Conservation (phyloP, 805 yeast genomes). For the Priceomyces castillae region DNA sequence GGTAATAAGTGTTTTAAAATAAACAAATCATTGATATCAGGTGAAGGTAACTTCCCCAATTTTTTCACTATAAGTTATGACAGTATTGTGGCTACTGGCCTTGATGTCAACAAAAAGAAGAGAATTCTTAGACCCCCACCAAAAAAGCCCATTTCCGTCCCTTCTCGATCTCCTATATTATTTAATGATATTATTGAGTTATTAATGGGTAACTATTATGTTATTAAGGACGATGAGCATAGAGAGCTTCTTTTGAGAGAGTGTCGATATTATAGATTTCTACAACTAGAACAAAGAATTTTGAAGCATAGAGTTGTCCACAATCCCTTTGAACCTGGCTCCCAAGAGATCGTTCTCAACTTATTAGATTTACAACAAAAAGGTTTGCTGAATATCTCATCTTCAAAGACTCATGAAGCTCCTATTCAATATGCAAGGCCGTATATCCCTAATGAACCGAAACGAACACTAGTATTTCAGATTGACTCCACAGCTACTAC, state of each 20-base stretch:
- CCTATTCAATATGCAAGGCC: slow-evolving; percentile 34
- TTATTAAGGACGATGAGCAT: slow-evolving; percentile 50
- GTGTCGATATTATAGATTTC: slow-evolving; percentile 73
- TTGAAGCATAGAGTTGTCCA: slow-evolving; percentile 47
- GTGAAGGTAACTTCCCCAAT: slow-evolving; percentile 74
- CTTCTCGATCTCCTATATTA: slow-evolving; percentile 49
- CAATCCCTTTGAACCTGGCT: slow-evolving; percentile 47
- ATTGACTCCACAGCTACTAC: slow-evolving; percentile 16
- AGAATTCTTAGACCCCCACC: slow-evolving; percentile 77
- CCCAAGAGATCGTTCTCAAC: slow-evolving; percentile 57
- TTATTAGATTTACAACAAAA: slow-evolving; percentile 44
- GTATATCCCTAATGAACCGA: slow-evolving; percentile 29
- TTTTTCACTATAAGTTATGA: slow-evolving; percentile 65
- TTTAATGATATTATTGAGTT: slow-evolving; percentile 56
- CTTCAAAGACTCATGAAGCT: slow-evolving; percentile 13
- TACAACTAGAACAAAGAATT: slow-evolving; percentile 69
- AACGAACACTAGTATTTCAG: slow-evolving; percentile 31
- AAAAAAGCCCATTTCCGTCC: slow-evolving; percentile 52
- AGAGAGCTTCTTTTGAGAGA: slow-evolving; percentile 61
- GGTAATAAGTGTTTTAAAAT: slow-evolving; percentile 62
- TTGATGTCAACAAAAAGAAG: slow-evolving; percentile 31
- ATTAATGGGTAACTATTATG: slow-evolving; percentile 52
- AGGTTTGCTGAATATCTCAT: slow-evolving; percentile 28
- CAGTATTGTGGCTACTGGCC: slow-evolving; percentile 49
- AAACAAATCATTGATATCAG: slow-evolving; percentile 50